Evolutionary conservation across 192 early-diverging fungal species (phyloP).

Genomic region (Coemansia sp.): DNA sequence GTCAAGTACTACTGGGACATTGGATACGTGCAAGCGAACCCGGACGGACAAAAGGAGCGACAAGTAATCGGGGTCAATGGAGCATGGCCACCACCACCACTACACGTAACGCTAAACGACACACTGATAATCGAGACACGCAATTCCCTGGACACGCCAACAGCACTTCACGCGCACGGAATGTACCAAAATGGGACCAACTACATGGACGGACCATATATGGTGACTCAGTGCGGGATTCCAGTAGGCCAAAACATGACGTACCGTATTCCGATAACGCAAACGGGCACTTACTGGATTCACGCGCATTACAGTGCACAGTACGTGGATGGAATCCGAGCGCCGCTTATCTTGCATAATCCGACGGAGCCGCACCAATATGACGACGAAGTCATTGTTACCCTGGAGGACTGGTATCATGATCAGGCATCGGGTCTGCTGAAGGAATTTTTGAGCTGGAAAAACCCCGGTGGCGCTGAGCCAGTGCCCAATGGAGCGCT

Average conservation of each 20-base stretch:
- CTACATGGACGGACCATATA: conserved; percentile 73
- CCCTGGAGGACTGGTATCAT: conserved; percentile 78
- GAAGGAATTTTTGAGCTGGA: conserved; percentile 63
- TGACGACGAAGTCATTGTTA: conserved; percentile 70
- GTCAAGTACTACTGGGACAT: conserved; percentile 75
- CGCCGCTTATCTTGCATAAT: conserved; percentile 71
- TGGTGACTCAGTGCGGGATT: conserved; percentile 79
- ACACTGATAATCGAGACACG: conserved; percentile 48
- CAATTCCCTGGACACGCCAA: conserved; percentile 64
- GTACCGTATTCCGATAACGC: conserved; percentile 67
- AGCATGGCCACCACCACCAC: conserved; percentile 61
- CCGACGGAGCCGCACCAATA: conserved; percentile 62
- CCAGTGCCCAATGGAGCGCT: conserved; percentile 70
- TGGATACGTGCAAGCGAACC: conserved; percentile 66
- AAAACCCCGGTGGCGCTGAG: conserved; percentile 67
- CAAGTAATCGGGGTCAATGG: conserved; percentile 73
- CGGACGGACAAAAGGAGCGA: conserved; percentile 67
- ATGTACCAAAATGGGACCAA: conserved; percentile 74
- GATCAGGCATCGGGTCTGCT: conserved; percentile 60
- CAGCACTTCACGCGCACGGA: conserved; percentile 78
- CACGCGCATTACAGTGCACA: conserved; percentile 73
- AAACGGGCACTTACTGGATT: conserved; percentile 88
- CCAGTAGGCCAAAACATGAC: conserved; percentile 68
- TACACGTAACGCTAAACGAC: conserved; percentile 40
- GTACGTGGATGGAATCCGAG: conserved; percentile 82